phyloP scores from a whole-genome alignment of 169 alveolate species.

The Plasmodium malariae region DNA sequence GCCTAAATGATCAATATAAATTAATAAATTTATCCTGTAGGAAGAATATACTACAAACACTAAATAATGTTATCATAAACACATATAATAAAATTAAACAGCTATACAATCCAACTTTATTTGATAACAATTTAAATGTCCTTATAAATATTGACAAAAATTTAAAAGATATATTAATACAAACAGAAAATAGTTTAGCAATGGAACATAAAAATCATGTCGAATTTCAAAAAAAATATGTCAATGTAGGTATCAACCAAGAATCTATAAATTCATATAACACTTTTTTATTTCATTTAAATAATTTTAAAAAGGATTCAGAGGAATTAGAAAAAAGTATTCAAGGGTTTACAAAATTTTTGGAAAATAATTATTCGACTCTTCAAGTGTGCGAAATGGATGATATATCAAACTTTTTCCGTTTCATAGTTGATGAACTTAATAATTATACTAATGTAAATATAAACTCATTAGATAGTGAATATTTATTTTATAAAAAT shows the following conservation, averaged over 20 bases:
- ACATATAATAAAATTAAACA: constrained; percentile 26
- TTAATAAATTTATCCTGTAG: constrained; percentile 38
- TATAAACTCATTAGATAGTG: constrained; percentile 27
- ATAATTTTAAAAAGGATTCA: constrained; percentile 23
- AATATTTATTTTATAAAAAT: constrained; percentile 14
- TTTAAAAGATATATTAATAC: constrained; percentile 41
- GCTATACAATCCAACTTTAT: constrained; percentile 11
- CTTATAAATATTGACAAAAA: constrained; percentile 21
- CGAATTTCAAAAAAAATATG: constrained; percentile 50
- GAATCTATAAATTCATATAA: constrained; percentile 70
- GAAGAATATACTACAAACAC: constrained; percentile 24
- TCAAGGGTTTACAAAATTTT: constrained; percentile 13
- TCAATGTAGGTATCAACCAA: constrained; percentile 46
- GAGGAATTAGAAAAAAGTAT: constrained; percentile 21
- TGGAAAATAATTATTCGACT: constrained; percentile 17
- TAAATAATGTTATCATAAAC: constrained; percentile 24
- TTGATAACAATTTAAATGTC: constrained; percentile 6
- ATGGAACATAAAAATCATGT: constrained; percentile 42
- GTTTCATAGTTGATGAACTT: constrained; percentile 13
- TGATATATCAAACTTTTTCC: constrained; percentile 13
- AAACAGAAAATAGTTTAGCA: constrained; percentile 29
- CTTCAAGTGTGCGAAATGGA: constrained; percentile 73
- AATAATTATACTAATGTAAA: constrained; percentile 22
- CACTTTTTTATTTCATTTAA: constrained; percentile 41
- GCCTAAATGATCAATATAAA: constrained; percentile 48